Conservation (phyloP, 768 basidiomycete genomes). For the Leccinum uliginosum region DNA sequence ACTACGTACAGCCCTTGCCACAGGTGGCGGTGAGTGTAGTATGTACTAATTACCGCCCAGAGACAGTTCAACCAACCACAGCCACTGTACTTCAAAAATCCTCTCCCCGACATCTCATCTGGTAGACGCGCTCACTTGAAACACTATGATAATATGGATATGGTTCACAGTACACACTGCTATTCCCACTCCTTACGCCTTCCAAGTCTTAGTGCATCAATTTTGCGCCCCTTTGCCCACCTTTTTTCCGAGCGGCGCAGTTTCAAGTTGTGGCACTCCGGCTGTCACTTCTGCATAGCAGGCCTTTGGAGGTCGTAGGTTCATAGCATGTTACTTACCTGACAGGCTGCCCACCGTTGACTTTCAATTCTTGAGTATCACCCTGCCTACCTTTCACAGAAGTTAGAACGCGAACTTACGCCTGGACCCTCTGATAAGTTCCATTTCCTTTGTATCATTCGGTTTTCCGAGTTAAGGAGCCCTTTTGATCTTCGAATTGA, state of each 20-base stretch:
- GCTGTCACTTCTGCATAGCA: too few species aligned
- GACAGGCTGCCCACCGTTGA: background rate
- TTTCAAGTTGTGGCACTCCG: background rate
- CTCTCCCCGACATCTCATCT: background rate
- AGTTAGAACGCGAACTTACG: background rate
- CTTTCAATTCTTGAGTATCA: background rate
- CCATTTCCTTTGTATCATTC: background rate
- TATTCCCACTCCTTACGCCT: background rate
- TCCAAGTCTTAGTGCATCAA: background rate
- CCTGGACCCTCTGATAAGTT: background rate
- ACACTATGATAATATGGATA: background rate
- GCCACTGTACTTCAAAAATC: background rate
- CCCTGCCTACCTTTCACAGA: background rate
- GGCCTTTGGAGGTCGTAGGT: too few species aligned
- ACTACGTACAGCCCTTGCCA: too few species aligned
- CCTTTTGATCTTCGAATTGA: background rate
- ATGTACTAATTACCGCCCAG: too few species aligned
- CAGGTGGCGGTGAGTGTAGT: background rate
- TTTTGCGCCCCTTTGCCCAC: background rate
- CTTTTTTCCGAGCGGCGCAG: background rate
- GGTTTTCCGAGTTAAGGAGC: background rate
- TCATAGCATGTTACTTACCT: background rate
- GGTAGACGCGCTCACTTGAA: background rate
- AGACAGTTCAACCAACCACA: background rate
- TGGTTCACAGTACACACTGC: too few species aligned